phyloP scores from a whole-genome alignment of 768 basidiomycete species.

The Boletus reticuloceps region DNA sequence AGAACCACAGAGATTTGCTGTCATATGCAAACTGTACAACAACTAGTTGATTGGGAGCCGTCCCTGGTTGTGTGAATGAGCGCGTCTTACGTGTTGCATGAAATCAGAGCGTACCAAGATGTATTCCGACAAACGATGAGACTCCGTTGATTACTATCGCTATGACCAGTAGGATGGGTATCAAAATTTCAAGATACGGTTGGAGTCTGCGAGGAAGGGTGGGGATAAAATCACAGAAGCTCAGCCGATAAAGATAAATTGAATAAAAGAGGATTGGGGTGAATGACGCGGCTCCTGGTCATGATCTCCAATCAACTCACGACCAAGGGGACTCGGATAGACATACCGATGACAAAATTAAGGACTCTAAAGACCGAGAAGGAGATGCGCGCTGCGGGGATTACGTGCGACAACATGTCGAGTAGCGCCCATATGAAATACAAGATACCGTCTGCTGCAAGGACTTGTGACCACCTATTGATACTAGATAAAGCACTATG shows the following conservation, averaged over 20 bases:
- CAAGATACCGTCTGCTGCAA: slow-evolving; percentile 59
- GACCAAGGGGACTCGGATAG: neutral
- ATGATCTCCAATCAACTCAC: neutral
- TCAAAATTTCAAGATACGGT: slow-evolving; percentile 40
- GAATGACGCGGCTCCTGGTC: slow-evolving; percentile 52
- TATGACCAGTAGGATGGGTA: slow-evolving; percentile 54
- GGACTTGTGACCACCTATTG: slow-evolving; percentile 47
- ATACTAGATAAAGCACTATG: slow-evolving; percentile 1
- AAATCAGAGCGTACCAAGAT: slow-evolving; percentile 44
- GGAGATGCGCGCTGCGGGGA: slow-evolving; percentile 49
- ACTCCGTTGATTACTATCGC: slow-evolving; percentile 56
- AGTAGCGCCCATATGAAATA: slow-evolving; percentile 59
- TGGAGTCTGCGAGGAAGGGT: slow-evolving; percentile 51
- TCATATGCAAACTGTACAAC: slow-evolving; percentile 45
- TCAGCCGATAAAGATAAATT: slow-evolving; percentile 59
- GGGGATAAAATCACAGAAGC: slow-evolving; percentile 48
- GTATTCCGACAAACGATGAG: slow-evolving; percentile 61
- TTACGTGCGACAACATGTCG: slow-evolving; percentile 56
- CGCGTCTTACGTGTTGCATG: neutral
- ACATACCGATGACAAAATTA: slow-evolving; percentile 62
- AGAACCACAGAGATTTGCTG: slow-evolving; percentile 44
- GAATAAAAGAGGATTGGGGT: slow-evolving; percentile 64
- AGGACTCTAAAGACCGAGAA: slow-evolving; percentile 47
- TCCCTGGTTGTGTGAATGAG: slow-evolving; percentile 9
- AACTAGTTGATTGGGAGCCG: slow-evolving; percentile 15